These are phyloP conservation scores for Solanum pennellii DNA, from an alignment of 257 asterid species.

Conservation along the genomic window DNA sequence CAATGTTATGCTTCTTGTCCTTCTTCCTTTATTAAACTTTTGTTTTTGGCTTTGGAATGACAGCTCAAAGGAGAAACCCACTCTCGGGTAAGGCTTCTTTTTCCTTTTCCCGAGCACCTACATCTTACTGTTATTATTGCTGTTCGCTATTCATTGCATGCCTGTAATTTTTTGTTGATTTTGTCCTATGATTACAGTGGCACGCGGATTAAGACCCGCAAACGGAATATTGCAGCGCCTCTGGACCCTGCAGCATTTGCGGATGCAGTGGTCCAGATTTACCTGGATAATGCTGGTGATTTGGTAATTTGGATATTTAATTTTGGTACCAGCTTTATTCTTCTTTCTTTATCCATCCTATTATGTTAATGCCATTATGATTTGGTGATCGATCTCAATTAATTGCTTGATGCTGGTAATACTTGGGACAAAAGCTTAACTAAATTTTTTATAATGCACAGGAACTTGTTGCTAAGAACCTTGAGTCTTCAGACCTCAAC, in stretches of 20 bases:
- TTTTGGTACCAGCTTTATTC: not conserved
- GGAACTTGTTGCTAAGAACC: slow-evolving; percentile 86
- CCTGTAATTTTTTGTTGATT: not conserved
- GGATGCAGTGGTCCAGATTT: slow-evolving; percentile 99
- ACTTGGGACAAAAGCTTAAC: not conserved
- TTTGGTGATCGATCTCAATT: not conserved
- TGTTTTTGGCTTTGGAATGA: slow-evolving; percentile 8
- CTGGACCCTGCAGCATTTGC: slow-evolving; percentile 99
- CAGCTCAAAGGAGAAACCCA: slow-evolving; percentile 99
- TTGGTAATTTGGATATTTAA: slow-evolving; percentile 39
- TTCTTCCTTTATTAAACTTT: not conserved
- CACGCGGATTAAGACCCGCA: slow-evolving; percentile 99
- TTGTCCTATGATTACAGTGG: slow-evolving; percentile 47
- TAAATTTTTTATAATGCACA: slow-evolving; percentile 16
- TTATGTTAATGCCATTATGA: not conserved
- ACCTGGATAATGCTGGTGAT: slow-evolving; percentile 99
- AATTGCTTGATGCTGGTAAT: not conserved
- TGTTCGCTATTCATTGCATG: not conserved
- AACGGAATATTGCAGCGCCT: slow-evolving; percentile 97
- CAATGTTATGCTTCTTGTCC: not conserved
- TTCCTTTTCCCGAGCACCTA: not conserved
- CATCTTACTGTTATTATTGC: not conserved
- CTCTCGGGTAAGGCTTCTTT: slow-evolving; percentile 72
- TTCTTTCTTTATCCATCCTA: not conserved
- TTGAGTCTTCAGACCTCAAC: slow-evolving; percentile 78